A percentile compares a stretch with the other conserved stretches of the same genome.
phyloP scores from a whole-genome alignment of 129 eudicot genomes.

The Flaveria linearis region DNA sequence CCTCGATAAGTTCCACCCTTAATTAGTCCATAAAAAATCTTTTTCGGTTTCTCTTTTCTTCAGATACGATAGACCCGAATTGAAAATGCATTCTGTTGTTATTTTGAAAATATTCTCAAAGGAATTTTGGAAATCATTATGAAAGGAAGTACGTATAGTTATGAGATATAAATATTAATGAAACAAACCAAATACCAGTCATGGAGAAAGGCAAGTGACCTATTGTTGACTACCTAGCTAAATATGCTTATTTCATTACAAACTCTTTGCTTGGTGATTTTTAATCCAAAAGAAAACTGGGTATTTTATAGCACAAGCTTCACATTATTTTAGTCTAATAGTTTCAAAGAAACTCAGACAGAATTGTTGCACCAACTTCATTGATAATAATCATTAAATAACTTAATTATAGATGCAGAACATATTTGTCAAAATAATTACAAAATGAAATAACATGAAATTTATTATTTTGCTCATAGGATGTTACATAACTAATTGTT shows the following conservation, averaged over 20 bases:
- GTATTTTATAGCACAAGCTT: conserved; percentile 34
- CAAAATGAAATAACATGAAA: neutral
- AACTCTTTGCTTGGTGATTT: conserved; percentile 8
- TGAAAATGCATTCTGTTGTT: no score
- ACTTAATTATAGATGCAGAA: neutral
- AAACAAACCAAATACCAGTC: neutral
- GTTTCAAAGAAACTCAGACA: conserved; percentile 16
- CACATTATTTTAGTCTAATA: conserved; percentile 20
- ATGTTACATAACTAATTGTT: conserved; percentile 21
- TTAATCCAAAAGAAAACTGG: neutral
- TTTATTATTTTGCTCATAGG: conserved; percentile 13
- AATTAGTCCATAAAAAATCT: no score
- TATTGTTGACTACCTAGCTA: conserved; percentile 20
- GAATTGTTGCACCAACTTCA: conserved; percentile 28
- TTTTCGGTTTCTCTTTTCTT: no score
- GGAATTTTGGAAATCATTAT: neutral
- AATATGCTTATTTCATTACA: conserved; percentile 1
- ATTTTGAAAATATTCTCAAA: no score
- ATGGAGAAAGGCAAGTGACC: conserved; percentile 20
- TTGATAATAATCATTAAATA: conserved; percentile 12
- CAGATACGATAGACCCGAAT: no score
- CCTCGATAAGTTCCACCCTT: no score
- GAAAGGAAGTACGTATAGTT: neutral
- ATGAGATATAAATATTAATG: neutral
- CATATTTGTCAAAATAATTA: neutral